Conservation (phyloP, 164 flowering plant species). For the Umbellularia californica region DNA sequence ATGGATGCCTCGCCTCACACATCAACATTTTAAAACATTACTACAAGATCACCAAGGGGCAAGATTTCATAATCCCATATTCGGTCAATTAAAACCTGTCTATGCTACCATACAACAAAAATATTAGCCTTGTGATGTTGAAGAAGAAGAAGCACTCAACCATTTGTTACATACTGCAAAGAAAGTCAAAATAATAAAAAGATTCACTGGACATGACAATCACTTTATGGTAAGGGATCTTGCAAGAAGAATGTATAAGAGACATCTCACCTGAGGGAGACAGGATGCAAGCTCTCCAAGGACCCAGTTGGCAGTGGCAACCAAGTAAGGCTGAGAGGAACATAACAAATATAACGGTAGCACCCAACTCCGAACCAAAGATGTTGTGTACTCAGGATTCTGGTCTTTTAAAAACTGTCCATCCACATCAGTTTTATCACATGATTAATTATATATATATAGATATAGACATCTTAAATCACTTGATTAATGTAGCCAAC, state of each 20-base stretch:
- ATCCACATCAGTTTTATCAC: background rate
- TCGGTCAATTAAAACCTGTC: no score
- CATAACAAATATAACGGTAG: slow-evolving; percentile 52
- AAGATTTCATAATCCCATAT: no score
- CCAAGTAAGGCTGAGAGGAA: slow-evolving; percentile 43
- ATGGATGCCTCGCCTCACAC: no score
- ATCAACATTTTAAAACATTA: no score
- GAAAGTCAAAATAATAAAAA: no score
- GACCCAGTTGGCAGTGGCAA: slow-evolving; percentile 82
- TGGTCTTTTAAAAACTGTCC: slow-evolving; percentile 56
- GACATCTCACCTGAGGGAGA: slow-evolving; percentile 59
- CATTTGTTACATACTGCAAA: no score
- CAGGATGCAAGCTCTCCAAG: slow-evolving; percentile 79
- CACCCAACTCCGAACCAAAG: slow-evolving; percentile 46
- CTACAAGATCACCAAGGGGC: no score
- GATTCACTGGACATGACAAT: no score
- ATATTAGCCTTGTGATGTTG: no score
- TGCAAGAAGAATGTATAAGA: background rate
- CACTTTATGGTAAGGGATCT: background rate
- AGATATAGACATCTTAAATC: slow-evolving; percentile 6
- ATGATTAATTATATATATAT: background rate
- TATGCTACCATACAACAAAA: no score
- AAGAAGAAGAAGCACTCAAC: no score
- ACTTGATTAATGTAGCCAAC: background rate
- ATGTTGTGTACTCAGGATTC: slow-evolving; percentile 38